Percentiles rank a stretch among this genome's conserved stretches.
Evolutionary conservation across 2,329 filamentous ascomycete species (phyloP).

Genomic region (Ceratocystis ficicola): DNA sequence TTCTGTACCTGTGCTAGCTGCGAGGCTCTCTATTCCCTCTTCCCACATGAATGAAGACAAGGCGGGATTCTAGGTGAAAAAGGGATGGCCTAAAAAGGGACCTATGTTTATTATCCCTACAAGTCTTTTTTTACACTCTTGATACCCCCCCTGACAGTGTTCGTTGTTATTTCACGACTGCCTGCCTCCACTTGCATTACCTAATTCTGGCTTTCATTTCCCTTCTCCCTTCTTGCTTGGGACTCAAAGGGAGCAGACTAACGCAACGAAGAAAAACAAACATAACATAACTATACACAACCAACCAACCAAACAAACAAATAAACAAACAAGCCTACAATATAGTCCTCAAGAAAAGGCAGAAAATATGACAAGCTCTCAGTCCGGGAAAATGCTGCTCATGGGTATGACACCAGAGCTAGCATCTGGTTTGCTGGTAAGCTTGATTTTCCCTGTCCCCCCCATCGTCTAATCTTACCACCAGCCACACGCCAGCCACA

Average conservation of each 20-base stretch:
- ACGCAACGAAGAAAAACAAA: not conserved
- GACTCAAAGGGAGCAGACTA: not conserved
- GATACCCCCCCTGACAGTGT: too few species aligned
- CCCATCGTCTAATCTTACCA: constrained; percentile 12
- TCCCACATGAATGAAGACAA: not conserved
- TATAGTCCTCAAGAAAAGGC: not conserved
- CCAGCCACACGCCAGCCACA: constrained; percentile 17
- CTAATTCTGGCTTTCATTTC: not conserved
- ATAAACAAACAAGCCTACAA: not conserved
- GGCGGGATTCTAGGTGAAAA: not conserved
- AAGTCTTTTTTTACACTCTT: too few species aligned
- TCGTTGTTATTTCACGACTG: too few species aligned
- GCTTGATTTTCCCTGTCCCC: constrained; percentile 14
- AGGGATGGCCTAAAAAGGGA: not conserved
- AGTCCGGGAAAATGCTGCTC: not conserved
- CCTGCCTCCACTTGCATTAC: too few species aligned
- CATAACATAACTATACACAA: not conserved
- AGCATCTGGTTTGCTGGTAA: constrained; percentile 26
- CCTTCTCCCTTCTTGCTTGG: not conserved
- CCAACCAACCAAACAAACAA: constrained; percentile 5
- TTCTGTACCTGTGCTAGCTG: constrained; percentile 11
- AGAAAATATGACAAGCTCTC: not conserved
- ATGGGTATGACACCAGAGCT: constrained; percentile 7
- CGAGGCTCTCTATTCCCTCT: not conserved
- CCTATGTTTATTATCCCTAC: too few species aligned